Base-by-base conservation (phyloP, 2,329 filamentous ascomycete genomes). In the Furcasterigmium sp. region DNA sequence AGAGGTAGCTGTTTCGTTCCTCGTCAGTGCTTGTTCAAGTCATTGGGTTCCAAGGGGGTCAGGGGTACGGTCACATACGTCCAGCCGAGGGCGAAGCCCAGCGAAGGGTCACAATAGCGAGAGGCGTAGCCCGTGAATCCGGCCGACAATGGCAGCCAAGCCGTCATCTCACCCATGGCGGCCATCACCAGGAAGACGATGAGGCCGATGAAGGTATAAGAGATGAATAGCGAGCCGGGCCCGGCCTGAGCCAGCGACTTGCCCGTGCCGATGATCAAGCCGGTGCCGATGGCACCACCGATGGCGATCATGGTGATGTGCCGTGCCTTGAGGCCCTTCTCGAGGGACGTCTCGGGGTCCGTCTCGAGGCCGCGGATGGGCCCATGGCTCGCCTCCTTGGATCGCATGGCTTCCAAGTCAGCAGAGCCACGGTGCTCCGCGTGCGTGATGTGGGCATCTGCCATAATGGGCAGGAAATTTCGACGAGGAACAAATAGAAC, bases 121-220 rank as follows among this genome's bases (percentile, higher is more conserved):
- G 81, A 76, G 19, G 87, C 86, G 57, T 91, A 93, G 56, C 85
- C 85, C 47, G 86, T 86, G 64, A 93, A 94, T 53, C 87, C 87
- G 58, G 84, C 80, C 42, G 80, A 78, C 54, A 90, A 73, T 39
- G 87, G 87, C 25, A 93, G 64, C 85, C 85, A 93, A 41, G 87
- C 78, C 8, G 87, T 85, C 85, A 93, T 93, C 63, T 91, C 87
- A 49, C 87, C 87, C 4, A 93, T 77, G 44, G 79, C 83, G 45
- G 82, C 82, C 85, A 93, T 90, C 52, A 93, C 87, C 32, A 89
- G 68, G 63, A 82, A 93, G 51, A 91, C 87, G 46, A 93, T 64
- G 37, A 84, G 64, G 51, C 85, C 85, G 51, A 87, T 76, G 49
- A 85, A 61, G 29, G 77, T 72, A 65, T 88, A 89, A 8, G 82